phyloP scores from a whole-genome alignment of 495 filamentous ascomycete genomes.

The Aspergillus ellipticus region DNA sequence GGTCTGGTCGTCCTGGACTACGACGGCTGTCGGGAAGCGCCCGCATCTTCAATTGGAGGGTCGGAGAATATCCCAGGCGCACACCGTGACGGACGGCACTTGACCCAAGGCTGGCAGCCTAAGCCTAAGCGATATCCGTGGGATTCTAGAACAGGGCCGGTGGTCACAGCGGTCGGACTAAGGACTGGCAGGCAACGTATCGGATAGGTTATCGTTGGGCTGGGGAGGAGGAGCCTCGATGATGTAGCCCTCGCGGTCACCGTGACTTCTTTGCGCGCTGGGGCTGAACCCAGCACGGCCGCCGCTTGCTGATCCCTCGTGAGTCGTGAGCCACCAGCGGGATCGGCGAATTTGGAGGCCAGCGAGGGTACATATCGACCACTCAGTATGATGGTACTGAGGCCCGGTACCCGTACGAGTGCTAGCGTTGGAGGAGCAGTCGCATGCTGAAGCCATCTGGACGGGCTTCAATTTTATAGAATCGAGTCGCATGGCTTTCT shows the following conservation, averaged over 20 bases:
- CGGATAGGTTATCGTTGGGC: too few relatives aligned
- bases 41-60: background rate
- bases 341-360: too few relatives aligned
- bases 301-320: too few relatives aligned
- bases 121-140: conserved; percentile 1
- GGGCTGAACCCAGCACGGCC: too few relatives aligned
- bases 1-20: background rate
- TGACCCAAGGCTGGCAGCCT: background rate
- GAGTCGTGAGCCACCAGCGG: too few relatives aligned
- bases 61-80: conserved; percentile 7
- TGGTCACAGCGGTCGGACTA: conserved; percentile 1
- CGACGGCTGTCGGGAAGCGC: background rate
- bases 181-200: background rate
- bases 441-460: too few relatives aligned
- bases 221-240: background rate
- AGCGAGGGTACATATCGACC: too few relatives aligned
- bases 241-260: background rate
- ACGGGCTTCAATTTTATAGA: too few relatives aligned
- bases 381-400: too few relatives aligned
- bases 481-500: too few relatives aligned
- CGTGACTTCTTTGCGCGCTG: background rate
- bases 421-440: too few relatives aligned
- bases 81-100: background rate
- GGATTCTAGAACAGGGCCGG: background rate
- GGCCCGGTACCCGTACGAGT: too few relatives aligned